Base-by-base conservation (phyloP, 768 basidiomycete genomes). In the Hortiboletus flavorubellus region DNA sequence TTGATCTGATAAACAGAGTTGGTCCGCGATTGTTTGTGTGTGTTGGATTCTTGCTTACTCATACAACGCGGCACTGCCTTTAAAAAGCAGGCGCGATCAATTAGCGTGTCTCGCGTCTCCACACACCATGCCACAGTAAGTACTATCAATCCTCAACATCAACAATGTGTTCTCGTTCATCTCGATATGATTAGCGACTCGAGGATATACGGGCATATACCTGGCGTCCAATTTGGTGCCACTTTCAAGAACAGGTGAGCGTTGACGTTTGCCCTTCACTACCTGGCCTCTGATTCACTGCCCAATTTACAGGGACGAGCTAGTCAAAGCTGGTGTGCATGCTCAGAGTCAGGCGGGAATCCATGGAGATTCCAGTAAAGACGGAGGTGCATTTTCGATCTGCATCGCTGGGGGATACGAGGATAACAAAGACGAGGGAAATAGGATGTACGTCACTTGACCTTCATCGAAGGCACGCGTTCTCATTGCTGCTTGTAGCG, bases 391-490 rank as follows among this genome's bases (percentile, higher is more conserved):
- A 8, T 77, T 64, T 49, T 78, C 77, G 14, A 69, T 78, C 21
- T 76, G 77, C 16, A 42, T 78, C 16, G 74, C 77, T 37, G 68
- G 61, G 14, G 74, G 75, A 8, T 78, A 78, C 40, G 72, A 75
- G 43, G 77, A 78, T 59, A 72, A 78, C 53, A n/a, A 46, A 2
- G 77, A 78, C 33, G 1, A 41, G 0, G 77, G 77, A 31, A 68
- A 75, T 0, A 68, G 5, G 8, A 74, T 78, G 76, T 77, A 56
- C 5, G 74, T 57, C 54, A 33, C 30, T 26, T 41, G 26, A 2
- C n/a, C 16, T 31, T 40, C 11, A 8, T 54, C 37, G 11, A 23
- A 15, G 15, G n/a, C 39, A 43, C 18, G 21, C 26, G 9, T 41
- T 34, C 56, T 66, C 35, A 58, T 23, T 2, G 9, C 16, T 29